A percentile compares a stretch with the other conserved stretches of the same genome.
Evolutionary conservation across 768 basidiomycete genomes (phyloP).

Genomic region (Mycena chlorophos): DNA sequence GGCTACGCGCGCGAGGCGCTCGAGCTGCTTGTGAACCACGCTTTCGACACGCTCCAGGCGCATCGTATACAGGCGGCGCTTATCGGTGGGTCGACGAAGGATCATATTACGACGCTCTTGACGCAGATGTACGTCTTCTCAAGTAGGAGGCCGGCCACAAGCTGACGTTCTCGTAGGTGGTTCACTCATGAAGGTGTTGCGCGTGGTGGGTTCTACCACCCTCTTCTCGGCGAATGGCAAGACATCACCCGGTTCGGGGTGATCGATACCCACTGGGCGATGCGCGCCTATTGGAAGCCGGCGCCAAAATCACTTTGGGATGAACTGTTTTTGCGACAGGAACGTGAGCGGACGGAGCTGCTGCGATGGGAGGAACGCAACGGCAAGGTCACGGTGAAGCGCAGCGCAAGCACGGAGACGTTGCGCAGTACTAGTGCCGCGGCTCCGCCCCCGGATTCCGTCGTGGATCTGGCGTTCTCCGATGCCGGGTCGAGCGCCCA

Average conservation of each 20-base stretch:
- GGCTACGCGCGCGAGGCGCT: conserved; percentile 52
- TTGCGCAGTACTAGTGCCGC: no score
- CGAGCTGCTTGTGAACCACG: conserved; percentile 43
- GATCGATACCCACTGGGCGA: conserved; percentile 60
- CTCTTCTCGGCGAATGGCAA: conserved; percentile 49
- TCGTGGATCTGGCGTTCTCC: no score
- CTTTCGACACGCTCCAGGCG: conserved; percentile 45
- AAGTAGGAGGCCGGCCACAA: no score
- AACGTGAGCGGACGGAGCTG: conserved; percentile 57
- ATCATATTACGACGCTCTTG: conserved; percentile 50
- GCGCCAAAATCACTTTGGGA: conserved; percentile 56
- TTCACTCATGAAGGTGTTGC: conserved; percentile 67
- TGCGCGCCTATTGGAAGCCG: conserved; percentile 32
- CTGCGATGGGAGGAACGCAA: conserved; percentile 48
- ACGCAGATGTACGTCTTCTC: no score
- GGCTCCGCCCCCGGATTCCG: no score
- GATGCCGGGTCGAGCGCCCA: no score
- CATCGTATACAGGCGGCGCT: conserved; percentile 58
- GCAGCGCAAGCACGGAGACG: no score
- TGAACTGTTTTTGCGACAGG: conserved; percentile 58
- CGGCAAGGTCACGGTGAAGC: conserved; percentile 22
- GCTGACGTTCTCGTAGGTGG: conserved; percentile 48
- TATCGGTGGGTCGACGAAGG: conserved; percentile 38
- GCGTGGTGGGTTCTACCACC: conserved; percentile 53
- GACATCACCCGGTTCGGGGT: conserved; percentile 62